Conservation (phyloP, 23 red algal genomes). For the Cyanidioschyzon merolae region DNA sequence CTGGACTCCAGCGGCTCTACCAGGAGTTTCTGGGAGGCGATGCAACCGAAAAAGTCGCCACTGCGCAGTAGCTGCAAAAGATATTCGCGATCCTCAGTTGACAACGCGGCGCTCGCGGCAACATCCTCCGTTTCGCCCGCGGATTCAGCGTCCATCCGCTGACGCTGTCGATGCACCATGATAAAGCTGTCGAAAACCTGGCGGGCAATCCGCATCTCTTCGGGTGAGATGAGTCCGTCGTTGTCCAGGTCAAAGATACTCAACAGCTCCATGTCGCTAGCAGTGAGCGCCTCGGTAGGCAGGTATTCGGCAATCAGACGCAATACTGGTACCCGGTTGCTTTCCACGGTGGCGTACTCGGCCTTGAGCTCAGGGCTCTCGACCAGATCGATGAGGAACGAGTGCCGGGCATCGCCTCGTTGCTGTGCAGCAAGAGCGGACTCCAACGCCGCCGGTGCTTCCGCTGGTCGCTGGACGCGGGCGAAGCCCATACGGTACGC, state of each 20-base stretch:
- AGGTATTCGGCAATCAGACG: not conserved
- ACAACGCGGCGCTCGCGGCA: not conserved
- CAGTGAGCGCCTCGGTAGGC: slow-evolving; percentile 15
- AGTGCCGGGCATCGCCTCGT: not conserved
- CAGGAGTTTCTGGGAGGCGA: slow-evolving; percentile 8
- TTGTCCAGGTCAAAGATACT: not conserved
- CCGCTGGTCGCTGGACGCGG: not conserved
- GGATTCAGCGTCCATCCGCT: not conserved
- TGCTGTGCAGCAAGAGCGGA: not conserved
- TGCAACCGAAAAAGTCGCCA: slow-evolving; percentile 3
- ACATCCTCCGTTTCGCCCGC: not conserved
- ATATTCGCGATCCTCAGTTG: not conserved
- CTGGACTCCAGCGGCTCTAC: not conserved
- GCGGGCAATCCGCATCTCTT: not conserved
- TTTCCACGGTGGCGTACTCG: slow-evolving; percentile 11
- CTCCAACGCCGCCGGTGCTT: not conserved
- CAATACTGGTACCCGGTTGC: not conserved
- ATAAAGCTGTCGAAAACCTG: not conserved
- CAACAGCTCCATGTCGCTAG: not conserved
- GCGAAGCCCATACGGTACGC: slow-evolving; percentile 10
- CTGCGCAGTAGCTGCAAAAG: not conserved
- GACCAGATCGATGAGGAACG: slow-evolving; percentile 9
- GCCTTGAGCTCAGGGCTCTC: slow-evolving; percentile 17
- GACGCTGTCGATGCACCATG: not conserved
- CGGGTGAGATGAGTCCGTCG: not conserved